Percentiles rank a stretch among this genome's conserved stretches.
phyloP scores from a whole-genome alignment of 352 stramenopile species.

The Phytophthora podocarpi region DNA sequence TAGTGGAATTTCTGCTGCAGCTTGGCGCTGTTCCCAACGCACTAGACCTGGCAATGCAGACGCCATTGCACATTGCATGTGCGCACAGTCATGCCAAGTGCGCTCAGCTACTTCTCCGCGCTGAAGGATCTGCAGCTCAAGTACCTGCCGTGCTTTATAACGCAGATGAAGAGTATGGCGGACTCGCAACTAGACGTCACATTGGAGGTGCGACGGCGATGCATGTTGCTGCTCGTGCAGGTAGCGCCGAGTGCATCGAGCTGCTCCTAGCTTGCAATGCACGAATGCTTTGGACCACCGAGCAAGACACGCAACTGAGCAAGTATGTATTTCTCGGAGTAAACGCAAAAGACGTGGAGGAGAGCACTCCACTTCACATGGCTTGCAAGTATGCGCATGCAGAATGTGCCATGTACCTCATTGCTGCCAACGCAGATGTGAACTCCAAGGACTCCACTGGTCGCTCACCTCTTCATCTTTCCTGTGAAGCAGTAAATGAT shows the following conservation, averaged over 20 bases:
- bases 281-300: conserved; percentile 27
- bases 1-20: conserved; percentile 52
- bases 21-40: conserved; percentile 38
- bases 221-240: conserved; percentile 52
- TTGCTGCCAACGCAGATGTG: conserved; percentile 61
- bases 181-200: conserved; percentile 29
- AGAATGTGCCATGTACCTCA: conserved; percentile 64
- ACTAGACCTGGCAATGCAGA: conserved; percentile 51
- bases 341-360: conserved; percentile 47
- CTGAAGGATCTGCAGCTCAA: conserved; percentile 25
- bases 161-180: conserved; percentile 23
- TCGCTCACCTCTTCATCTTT: conserved; percentile 45
- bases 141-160: conserved; percentile 25
- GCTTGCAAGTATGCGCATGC: conserved; percentile 41
- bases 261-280: conserved; percentile 61
- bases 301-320: too few relatives aligned
- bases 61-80: conserved; percentile 66
- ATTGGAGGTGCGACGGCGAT: conserved; percentile 60
- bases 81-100: conserved; percentile 45
- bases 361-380: conserved; percentile 62
- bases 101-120: conserved; percentile 60
- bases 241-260: conserved; percentile 61
- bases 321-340: conserved; percentile 68
- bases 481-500: conserved; percentile 57
- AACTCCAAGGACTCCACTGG: conserved; percentile 37